These are phyloP conservation scores for Colletotrichum endophyticum DNA, from an alignment of 2,329 filamentous ascomycete species.

Conservation along the genomic window DNA sequence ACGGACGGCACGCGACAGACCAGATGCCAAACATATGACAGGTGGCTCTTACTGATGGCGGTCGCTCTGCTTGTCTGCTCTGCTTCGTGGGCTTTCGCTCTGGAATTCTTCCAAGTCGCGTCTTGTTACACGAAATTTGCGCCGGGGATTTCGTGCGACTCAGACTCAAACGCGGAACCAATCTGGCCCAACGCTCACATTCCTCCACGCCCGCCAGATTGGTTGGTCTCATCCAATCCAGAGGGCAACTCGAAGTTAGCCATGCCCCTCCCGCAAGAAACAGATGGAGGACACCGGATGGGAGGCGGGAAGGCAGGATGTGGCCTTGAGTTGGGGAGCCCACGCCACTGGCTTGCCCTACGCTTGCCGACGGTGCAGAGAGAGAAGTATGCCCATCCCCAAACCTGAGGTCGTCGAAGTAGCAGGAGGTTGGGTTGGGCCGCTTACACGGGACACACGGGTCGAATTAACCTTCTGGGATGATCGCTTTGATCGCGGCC, in stretches of 20 bases:
- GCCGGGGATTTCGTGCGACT: not conserved
- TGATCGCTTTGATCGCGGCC: constrained; percentile 9
- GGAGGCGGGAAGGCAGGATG: constrained; percentile 1
- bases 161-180: not conserved
- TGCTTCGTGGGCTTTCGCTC: not conserved
- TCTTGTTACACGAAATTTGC: not conserved
- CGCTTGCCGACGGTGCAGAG: not conserved
- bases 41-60: not conserved
- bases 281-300: constrained; percentile 14
- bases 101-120: not conserved
- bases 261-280: not conserved
- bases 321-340: not conserved
- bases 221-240: constrained; percentile 6
- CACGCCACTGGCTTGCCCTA: not conserved
- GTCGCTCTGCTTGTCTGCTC: not conserved
- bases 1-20: not conserved
- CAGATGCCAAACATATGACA: not conserved
- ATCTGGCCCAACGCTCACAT: not conserved
- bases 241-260: not conserved
- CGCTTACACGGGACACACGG: not conserved
- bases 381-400: not conserved
- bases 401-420: not conserved
- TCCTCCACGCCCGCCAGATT: not conserved
- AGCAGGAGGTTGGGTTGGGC: not conserved
- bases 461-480: constrained; percentile 11